Evolutionary conservation across 306 rosid genomes (phyloP).

Genomic region (Rubus idaeus): DNA sequence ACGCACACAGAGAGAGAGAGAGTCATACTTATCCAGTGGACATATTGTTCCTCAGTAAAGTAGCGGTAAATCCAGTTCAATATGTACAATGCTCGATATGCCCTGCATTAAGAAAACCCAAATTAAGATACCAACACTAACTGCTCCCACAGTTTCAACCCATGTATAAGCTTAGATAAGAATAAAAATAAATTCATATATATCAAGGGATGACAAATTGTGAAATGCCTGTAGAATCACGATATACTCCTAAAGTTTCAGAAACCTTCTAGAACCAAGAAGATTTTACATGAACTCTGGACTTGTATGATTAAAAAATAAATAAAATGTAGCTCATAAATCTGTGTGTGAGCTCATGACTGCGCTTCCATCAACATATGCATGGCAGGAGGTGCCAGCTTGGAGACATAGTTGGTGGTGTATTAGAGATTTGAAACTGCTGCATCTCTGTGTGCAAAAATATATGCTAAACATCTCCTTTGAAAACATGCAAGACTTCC

Average conservation of each 20-base stretch:
- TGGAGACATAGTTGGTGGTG: background rate
- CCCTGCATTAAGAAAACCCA: conserved; percentile 56
- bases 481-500: background rate
- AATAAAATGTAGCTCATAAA: background rate
- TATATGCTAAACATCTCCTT: background rate
- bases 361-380: background rate
- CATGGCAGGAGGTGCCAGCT: background rate
- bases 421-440: background rate
- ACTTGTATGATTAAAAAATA: background rate
- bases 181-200: background rate
- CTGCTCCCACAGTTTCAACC: conserved; percentile 8
- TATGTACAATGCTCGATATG: conserved; percentile 76
- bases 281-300: background rate
- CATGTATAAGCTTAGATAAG: background rate
- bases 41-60: conserved; percentile 71
- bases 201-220: background rate
- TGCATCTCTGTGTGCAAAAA: background rate
- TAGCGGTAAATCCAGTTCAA: conserved; percentile 90
- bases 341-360: background rate
- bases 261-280: background rate
- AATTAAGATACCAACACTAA: background rate
- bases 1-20: conserved; percentile 10
- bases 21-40: conserved; percentile 81
- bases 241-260: background rate
- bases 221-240: background rate